Conservation (phyloP, 2,329 filamentous ascomycete species). For the Trichoderma sp. region DNA sequence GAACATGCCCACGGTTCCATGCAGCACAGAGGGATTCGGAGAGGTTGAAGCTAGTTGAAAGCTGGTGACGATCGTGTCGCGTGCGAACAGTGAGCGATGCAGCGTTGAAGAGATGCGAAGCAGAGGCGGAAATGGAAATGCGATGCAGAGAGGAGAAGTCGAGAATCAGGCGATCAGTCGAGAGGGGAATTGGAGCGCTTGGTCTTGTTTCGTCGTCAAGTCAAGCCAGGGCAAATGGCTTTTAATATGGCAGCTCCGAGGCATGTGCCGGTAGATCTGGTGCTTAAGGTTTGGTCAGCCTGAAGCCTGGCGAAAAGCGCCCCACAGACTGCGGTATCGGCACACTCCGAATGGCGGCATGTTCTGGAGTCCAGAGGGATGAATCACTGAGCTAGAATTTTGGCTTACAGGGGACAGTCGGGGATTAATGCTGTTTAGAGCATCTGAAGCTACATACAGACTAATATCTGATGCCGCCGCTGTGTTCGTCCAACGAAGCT, state of each 20-base stretch:
- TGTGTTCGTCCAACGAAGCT: background rate
- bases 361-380: background rate
- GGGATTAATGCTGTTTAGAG: background rate
- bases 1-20: conserved; percentile 47
- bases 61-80: background rate
- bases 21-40: conserved; percentile 26
- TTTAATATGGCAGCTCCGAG: background rate
- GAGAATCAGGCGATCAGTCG: background rate
- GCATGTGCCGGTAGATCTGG: conserved; percentile 22
- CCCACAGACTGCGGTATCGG: conserved; percentile 25
- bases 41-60: background rate
- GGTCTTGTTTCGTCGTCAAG: background rate
- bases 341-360: conserved; percentile 17
- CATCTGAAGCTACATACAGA: background rate
- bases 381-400: background rate
- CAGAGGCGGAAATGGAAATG: background rate
- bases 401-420: background rate
- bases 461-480: background rate
- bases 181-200: background rate
- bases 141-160: background rate
- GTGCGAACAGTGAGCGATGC: background rate
- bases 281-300: conserved; percentile 11
- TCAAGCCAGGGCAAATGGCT: background rate
- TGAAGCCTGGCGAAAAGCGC: background rate
- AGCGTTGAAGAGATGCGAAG: background rate